Evolutionary conservation across 495 filamentous ascomycete genomes (phyloP).

Genomic region (Hypoxylon cercidicola): DNA sequence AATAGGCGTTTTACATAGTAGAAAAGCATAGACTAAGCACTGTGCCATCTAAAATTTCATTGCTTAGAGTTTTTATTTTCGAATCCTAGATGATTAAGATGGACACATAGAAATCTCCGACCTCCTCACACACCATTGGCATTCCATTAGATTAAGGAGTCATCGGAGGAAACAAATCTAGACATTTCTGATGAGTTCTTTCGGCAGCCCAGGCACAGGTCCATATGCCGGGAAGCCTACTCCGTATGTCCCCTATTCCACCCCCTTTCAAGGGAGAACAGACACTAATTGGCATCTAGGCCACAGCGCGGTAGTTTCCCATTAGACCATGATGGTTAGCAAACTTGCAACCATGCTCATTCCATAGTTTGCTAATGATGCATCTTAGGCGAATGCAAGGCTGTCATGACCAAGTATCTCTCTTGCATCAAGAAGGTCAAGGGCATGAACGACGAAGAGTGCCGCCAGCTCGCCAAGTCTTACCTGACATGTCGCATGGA

Average conservation of each 20-base stretch:
- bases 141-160: slow-evolving; percentile 1
- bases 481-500: slow-evolving; percentile 97
- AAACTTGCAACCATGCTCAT: slow-evolving; percentile 14
- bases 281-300: slow-evolving; percentile 54
- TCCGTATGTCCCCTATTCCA: slow-evolving; percentile 67
- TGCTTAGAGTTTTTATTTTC: not conserved
- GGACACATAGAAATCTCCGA: slow-evolving; percentile 5
- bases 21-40: slow-evolving; percentile 6
- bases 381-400: slow-evolving; percentile 85
- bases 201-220: slow-evolving; percentile 81
- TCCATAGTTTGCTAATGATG: slow-evolving; percentile 5
- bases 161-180: not conserved
- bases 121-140: not conserved
- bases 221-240: slow-evolving; percentile 75
- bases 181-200: slow-evolving; percentile 63
- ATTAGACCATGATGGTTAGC: slow-evolving; percentile 89
- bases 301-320: slow-evolving; percentile 97
- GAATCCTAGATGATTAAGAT: slow-evolving; percentile 3
- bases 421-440: slow-evolving; percentile 81
- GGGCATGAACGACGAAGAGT: slow-evolving; percentile 87
- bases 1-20: slow-evolving; percentile 10
- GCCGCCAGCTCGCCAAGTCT: slow-evolving; percentile 82
- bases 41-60: slow-evolving; percentile 24
- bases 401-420: slow-evolving; percentile 84
- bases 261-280: slow-evolving; percentile 20